Base-by-base conservation (phyloP, 352 stramenopile species). In the Globisporangium parvum region DNA sequence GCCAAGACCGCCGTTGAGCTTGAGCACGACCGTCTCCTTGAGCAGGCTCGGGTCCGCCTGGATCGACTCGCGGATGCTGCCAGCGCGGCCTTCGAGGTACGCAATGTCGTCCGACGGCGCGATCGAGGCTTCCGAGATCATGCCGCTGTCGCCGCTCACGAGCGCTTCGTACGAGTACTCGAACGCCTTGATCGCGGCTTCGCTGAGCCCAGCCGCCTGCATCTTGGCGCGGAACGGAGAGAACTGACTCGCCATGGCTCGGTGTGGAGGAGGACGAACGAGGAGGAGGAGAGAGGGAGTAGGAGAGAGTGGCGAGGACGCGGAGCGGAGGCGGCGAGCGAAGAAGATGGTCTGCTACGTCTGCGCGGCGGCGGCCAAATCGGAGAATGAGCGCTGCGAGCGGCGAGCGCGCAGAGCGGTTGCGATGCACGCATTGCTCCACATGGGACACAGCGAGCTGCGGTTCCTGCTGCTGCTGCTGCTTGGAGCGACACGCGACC, bases 101-200 rank as follows among this genome's bases (percentile, higher is more conserved):
- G 75, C 70, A 49, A 94, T 65, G 58, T 85, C 70, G 62, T 88
- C 73, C 37, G 85, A 82, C 28, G 95, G 83, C 51, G 80, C 69
- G 67, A 99, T 99, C 55, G 86, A 95, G 49, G 72, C 71, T 72
- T 99, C 96, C 33, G 91, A 67, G 69, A 99, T 99, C 84, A 98
- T 98, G 62, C 96, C 96, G 23, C 90, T 97, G 54, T 97, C 90
- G 63, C 91, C 91, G 59, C 85, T 91, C 61, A 95, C 80, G 45
- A 99, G 89, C 28, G 95, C 95, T 49, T 96, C 84, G 80, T 98
- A 99, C 47, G 93, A 98, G 66, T 92, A 98, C 82, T 98, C 93
- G 63, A 99, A 99, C 48, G 96, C 93, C 64, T 96, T 95, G 76
- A 99, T 98, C 57, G 96, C 96, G 20, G 96, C 96, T 39, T 91